phyloP scores from a whole-genome alignment of 495 filamentous ascomycete species.

The Penicillium bovifimosum region DNA sequence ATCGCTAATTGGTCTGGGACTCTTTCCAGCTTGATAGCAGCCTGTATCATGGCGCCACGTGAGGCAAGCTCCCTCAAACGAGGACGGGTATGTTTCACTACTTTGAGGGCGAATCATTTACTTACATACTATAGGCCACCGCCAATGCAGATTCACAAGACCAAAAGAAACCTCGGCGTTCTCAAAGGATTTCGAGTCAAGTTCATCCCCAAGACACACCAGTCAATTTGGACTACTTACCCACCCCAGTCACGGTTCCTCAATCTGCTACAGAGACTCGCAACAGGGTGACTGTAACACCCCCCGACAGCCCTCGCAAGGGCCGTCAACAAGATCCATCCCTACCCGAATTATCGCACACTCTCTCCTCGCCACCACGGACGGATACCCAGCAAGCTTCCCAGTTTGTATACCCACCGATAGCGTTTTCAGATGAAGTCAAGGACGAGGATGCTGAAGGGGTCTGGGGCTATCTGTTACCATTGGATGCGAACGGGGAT shows the following conservation, averaged over 20 bases:
- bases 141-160: slow-evolving; percentile 38
- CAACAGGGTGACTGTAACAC: slow-evolving; percentile 69
- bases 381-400: slow-evolving; percentile 63
- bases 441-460: slow-evolving; percentile 76
- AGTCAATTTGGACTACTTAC: slow-evolving; percentile 61
- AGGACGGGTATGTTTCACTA: slow-evolving; percentile 33
- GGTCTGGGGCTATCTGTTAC: slow-evolving; percentile 93
- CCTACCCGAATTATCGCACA: slow-evolving; percentile 56
- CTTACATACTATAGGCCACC: slow-evolving; percentile 31
- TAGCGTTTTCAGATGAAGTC: slow-evolving; percentile 72
- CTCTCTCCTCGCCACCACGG: slow-evolving; percentile 58
- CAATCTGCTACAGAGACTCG: slow-evolving; percentile 57
- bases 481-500: slow-evolving; percentile 62
- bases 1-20: slow-evolving; percentile 18
- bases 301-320: slow-evolving; percentile 59
- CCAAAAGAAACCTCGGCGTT: slow-evolving; percentile 48
- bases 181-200: slow-evolving; percentile 49
- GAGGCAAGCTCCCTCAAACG: slow-evolving; percentile 53
- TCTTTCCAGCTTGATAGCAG: slow-evolving; percentile 5
- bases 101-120: neutral
- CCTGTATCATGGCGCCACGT: slow-evolving; percentile 41
- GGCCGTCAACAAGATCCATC: slow-evolving; percentile 45
- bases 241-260: slow-evolving; percentile 73
- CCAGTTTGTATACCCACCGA: slow-evolving; percentile 72
- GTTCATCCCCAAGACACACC: slow-evolving; percentile 52